Evolutionary conservation across 1,284 basidiomycete genomes (phyloP), one percentile per base, ranked within the genome.

Genomic region (Moesziomyces aphidis): DNA sequence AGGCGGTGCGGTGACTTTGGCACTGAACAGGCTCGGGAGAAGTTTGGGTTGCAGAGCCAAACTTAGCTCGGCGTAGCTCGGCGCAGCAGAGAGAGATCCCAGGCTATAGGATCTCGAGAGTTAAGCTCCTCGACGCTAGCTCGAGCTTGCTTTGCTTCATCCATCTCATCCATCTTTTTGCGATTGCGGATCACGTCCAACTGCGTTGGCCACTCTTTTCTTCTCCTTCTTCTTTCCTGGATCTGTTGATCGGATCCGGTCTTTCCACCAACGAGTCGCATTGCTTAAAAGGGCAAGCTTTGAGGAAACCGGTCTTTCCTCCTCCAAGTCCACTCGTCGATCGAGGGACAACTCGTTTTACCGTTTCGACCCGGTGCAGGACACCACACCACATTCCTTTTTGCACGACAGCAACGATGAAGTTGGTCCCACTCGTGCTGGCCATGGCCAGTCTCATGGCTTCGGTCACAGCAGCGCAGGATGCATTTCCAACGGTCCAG

Each of bases 191-290:
- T 42, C 39, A 42, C 53, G 48, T 55, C 55, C 31, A 48, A 51
- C 56, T 55, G 52, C 48, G 51, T 44, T 53, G 59, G 55, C 22
- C 53, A 49, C 49, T 28, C 43, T 28, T 24, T 50, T 42, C 34
- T 46, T 39, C 34, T 22, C n/a, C 48, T 47, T 44, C 34, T 19
- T 17, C 36, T 23, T n/a, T 42, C 17, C 50, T 47, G 59, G 10
- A 17, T 46, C 69, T 59, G 63, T 72, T 72, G 69, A 66, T 59
- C 69, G 63, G 69, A 34, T 21, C 34, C 34, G 6, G 21, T 26
- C 50, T 21, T 43, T 42, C 42, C 46, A 39, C 26, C 31, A 34
- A 34, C 31, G 31, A 34, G 31, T 3, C 31, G 31, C 31, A 34
- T 34, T 34, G 31, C 31, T 34, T 13, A 0, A 28, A 7, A 28